Evolutionary conservation across 768 basidiomycete genomes (phyloP), one percentile per base, ranked within the genome.

Genomic region (Amanita rimosa): DNA sequence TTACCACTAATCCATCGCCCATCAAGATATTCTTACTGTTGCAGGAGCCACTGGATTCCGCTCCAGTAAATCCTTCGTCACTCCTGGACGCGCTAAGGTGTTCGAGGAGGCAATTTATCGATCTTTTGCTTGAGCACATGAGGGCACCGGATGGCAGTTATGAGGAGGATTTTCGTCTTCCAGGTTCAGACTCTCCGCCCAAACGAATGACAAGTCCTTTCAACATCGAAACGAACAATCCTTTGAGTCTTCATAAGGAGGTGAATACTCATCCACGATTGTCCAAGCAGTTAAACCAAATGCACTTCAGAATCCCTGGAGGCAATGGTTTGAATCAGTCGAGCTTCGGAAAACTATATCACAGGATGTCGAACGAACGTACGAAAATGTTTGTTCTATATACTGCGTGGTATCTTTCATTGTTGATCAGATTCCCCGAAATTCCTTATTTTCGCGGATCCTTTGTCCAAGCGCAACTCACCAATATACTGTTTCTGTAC

Each of bases 351-450:
- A 85, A 61, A 88, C 80, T 10, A 96, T 99, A 42, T 67, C 79
- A 34, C 91, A 96, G 64, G 96, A 99, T 60, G 96, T 99, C 0
- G 91, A 96, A 57, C 74, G 96, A 58, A 98, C 96, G 83, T 93
- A 64, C 64, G 89, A 70, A 44, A 38, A 44, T 21, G 29, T 13
- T 50, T 43, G 40, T 43, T 27, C n/a, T 35, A 7, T 42, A 34
- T 49, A 22, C 47, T 40, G 22, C 24, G n/a, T n/a, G 17, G 29
- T 40, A 27, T 26, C 11, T 38, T 21, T 48, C 36, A n/a, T 48
- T 39, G 36, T 40, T 41, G 26, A 33, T 44, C 57, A 95, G 89
- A 21, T 99, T 98, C 60, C 96, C 96, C n/a, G 96, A 99, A 52
- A 83, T 97, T 50, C 72, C 74, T 6, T 99, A 94, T 67, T 99